Evolutionary conservation across 192 early-diverging fungal species (phyloP).

Genomic region (Spinellus fusiger): DNA sequence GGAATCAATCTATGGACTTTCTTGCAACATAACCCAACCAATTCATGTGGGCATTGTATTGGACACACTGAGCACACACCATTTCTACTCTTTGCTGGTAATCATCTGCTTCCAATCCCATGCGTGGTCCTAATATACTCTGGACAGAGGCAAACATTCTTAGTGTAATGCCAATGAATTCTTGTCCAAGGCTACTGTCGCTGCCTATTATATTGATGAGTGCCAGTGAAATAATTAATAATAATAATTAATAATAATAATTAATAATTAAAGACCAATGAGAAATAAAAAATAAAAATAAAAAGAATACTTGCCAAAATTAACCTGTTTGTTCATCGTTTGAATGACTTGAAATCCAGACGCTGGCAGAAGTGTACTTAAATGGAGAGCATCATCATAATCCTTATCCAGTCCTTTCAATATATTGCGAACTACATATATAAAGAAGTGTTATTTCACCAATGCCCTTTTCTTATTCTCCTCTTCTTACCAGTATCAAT

Average conservation of each 20-base stretch:
- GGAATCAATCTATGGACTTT: background rate
- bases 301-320: slow-evolving; percentile 5
- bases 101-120: slow-evolving; percentile 9
- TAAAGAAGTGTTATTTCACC: background rate
- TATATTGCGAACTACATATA: slow-evolving; percentile 4
- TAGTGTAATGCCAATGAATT: background rate
- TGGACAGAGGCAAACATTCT: background rate
- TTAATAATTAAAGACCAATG: background rate
- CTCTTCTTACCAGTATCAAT: slow-evolving; percentile 14
- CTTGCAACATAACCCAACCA: slow-evolving; percentile 2
- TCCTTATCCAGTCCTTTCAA: background rate
- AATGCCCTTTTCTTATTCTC: background rate
- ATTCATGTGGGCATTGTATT: slow-evolving; percentile 7
- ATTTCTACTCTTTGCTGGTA: slow-evolving; percentile 14
- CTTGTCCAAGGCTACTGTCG: slow-evolving; percentile 7
- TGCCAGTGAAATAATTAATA: background rate
- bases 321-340: slow-evolving; percentile 3
- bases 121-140: background rate
- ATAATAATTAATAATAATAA: background rate
- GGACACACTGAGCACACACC: slow-evolving; percentile 15
- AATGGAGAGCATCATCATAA: slow-evolving; percentile 6
- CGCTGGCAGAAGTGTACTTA: background rate
- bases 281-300: background rate
- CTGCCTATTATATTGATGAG: background rate
- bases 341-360: slow-evolving; percentile 5